Evolutionary conservation across 2,329 filamentous ascomycete species (phyloP), one percentile per base, ranked within the genome.

Genomic region (Calonectria honghensis): DNA sequence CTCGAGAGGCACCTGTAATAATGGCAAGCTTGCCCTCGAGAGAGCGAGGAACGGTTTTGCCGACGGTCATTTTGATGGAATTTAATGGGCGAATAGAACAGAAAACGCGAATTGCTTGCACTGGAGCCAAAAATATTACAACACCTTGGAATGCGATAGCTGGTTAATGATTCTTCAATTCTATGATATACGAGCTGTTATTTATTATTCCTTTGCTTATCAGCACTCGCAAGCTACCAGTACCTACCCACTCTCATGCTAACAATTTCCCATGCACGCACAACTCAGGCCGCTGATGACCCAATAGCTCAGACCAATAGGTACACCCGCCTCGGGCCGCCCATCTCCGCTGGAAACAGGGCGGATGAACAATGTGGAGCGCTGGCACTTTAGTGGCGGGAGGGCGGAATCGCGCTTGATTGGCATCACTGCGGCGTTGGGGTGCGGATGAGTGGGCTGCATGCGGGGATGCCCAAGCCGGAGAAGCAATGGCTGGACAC

Each of bases 1-100:
- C 71, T 24, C 71, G 16, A n/a, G 32, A 73, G n/a, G 59, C 59
- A 18, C 66, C 59, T 31, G 59, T 59, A 31, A 66, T 50, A 45
- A 69, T 48, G 9, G 71, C 66, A 27, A 70, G 31, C 35, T 70
- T 73, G 6, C 59, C 59, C 27, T 70, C 6, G 3, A 66, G 27
- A 39, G 59, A 14, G 4, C 37, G 24, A 29, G 35, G 13, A 2
- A 37, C 32, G 4, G 14, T 31, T 16, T 20, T 18, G 24, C 16
- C 6, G 1, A 13, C 3, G 7, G 18, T 48, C 24, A 64, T 64
- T 14, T 31, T 64, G 18, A n/a, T 45, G 16, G 9, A 45, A 1
- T 41, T 16, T 24, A 11, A 39, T 39, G 37, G 13, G 16, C 6
- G 14, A 16, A 4, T 2, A 14, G 14, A 7, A 41, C 16, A 41